A percentile compares a stretch with the other conserved stretches of the same genome.
Conservation (phyloP, 192 early-diverging fungal species). For the Linnemannia exigua region DNA sequence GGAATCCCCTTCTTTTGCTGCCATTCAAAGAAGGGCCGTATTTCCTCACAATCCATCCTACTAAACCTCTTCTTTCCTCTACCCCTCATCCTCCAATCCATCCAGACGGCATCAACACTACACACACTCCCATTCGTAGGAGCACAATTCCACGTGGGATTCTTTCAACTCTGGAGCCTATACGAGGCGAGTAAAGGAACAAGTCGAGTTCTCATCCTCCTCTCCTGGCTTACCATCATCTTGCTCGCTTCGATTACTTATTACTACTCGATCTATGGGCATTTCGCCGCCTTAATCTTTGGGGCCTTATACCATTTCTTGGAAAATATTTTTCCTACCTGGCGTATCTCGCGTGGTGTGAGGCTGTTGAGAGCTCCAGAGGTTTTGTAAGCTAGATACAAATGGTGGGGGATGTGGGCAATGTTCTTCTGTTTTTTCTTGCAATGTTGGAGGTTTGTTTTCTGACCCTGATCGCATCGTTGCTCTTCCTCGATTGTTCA, state of each 20-base stretch:
- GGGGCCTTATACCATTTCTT: background rate
- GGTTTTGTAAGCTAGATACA: background rate
- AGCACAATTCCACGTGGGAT: background rate
- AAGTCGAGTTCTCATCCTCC: background rate
- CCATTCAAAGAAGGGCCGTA: no score
- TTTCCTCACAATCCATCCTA: no score
- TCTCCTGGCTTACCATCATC: background rate
- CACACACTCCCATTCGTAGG: background rate
- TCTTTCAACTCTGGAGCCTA: background rate
- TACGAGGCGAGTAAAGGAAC: background rate
- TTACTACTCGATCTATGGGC: background rate
- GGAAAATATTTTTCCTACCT: background rate
- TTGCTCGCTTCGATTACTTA: background rate
- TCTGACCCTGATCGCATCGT: background rate
- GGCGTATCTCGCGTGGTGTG: background rate
- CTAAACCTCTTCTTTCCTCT: background rate
- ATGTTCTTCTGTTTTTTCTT: no score
- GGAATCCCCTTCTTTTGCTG: background rate
- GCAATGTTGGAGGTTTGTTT: no score
- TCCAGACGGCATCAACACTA: background rate
- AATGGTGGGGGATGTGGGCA: no score
- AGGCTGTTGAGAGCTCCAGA: background rate
- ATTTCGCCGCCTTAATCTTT: background rate
- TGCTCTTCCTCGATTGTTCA: background rate
- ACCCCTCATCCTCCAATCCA: background rate